These are phyloP conservation scores for Wallacemonas sp. DNA, from an alignment of 208 protist species.

Conservation along the genomic window DNA sequence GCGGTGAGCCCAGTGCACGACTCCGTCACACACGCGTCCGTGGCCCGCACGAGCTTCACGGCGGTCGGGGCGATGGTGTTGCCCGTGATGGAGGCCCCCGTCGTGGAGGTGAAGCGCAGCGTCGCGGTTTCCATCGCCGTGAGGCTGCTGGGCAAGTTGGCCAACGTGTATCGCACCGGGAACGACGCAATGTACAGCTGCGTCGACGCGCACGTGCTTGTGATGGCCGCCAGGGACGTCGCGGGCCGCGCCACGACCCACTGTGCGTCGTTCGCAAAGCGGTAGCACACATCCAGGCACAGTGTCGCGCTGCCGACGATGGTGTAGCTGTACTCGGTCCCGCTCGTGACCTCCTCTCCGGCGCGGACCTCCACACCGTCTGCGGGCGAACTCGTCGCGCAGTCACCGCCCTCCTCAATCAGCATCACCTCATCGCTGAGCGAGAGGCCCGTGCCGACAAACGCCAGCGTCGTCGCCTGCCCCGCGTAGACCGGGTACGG, in stretches of 20 bases:
- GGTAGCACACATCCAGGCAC: constrained; percentile 82
- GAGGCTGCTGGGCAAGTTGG: constrained; percentile 19
- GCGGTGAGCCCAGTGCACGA: constrained; percentile 50
- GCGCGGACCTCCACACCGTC: constrained; percentile 37
- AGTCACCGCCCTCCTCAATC: constrained; percentile 32
- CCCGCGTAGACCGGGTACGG: constrained; percentile 69
- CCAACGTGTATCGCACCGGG: constrained; percentile 54
- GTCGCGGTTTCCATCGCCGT: constrained; percentile 63
- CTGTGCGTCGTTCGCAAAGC: constrained; percentile 23
- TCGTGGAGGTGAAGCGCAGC: constrained; percentile 41
- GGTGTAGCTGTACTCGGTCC: constrained; percentile 53
- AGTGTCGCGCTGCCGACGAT: constrained; percentile 55
- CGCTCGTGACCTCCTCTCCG: constrained; percentile 38
- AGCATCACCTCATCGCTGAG: constrained; percentile 55
- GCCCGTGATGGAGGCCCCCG: constrained; percentile 24
- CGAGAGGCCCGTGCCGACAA: constrained; percentile 57
- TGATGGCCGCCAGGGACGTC: constrained; percentile 17
- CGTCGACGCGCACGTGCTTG: constrained; percentile 36
- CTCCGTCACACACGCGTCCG: constrained; percentile 49
- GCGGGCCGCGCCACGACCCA: constrained; percentile 58
- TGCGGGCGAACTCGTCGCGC: constrained; percentile 21
- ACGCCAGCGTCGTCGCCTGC: constrained; percentile 50
- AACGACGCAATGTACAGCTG: constrained; percentile 71
- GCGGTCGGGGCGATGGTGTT: constrained; percentile 23
- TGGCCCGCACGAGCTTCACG: constrained; percentile 63